A percentile compares a stretch with the other conserved stretches of the same genome.
Conservation (phyloP, 768 basidiomycete genomes). For the Boletus sp. region DNA sequence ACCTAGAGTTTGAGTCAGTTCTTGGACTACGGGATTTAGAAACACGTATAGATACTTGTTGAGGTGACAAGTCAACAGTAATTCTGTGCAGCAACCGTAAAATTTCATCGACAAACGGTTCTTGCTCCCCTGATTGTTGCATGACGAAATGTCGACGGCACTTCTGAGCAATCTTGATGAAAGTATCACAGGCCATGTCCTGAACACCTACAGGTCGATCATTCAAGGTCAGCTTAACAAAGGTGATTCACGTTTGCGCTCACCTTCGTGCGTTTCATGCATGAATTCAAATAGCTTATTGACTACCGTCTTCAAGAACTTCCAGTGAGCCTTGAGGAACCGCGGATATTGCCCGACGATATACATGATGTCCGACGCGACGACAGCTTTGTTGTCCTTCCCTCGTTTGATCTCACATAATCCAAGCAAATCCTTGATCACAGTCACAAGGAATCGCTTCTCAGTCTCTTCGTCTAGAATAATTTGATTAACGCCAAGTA, state of each 20-base stretch:
- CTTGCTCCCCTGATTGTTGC: constrained; percentile 95
- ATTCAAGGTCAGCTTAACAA: constrained; percentile 4
- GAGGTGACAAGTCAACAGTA: constrained; percentile 90
- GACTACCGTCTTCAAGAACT: constrained; percentile 99
- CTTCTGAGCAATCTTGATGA: constrained; percentile 99
- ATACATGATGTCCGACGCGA: constrained; percentile 96
- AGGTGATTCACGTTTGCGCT: not conserved
- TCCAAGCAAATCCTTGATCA: constrained; percentile 98
- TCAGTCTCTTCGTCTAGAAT: constrained; percentile 92
- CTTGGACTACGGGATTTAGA: not conserved
- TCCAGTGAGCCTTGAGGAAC: constrained; percentile 99
- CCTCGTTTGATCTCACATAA: constrained; percentile 98
- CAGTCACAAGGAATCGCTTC: constrained; percentile 97
- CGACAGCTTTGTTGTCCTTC: constrained; percentile 99
- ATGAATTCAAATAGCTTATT: constrained; percentile 99
- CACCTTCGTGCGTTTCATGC: constrained; percentile 99
- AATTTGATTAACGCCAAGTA: not conserved
- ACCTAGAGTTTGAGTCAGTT: constrained; percentile 41
- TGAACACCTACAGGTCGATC: constrained; percentile 70
- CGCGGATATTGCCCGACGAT: constrained; percentile 99
- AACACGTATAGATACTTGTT: constrained; percentile 48
- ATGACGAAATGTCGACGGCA: constrained; percentile 97
- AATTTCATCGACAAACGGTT: constrained; percentile 98
- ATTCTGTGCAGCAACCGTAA: constrained; percentile 88
- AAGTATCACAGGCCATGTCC: constrained; percentile 99